Conservation (phyloP, 2,329 filamentous ascomycete species). For the Neoarthrinium moseri region DNA sequence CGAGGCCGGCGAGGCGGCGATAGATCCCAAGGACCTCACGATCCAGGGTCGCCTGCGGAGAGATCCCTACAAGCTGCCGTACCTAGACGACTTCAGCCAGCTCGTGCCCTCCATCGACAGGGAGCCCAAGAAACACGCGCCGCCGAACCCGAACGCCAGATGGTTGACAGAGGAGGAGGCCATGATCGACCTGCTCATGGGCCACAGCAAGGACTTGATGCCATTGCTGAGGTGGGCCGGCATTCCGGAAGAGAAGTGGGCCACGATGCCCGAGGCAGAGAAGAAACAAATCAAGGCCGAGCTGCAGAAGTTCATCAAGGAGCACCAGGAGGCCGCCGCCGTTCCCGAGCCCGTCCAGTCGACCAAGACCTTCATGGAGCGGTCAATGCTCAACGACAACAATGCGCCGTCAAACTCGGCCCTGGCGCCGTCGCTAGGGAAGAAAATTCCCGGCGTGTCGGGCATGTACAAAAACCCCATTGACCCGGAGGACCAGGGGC, state of each 20-base stretch:
- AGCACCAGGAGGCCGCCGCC: background rate
- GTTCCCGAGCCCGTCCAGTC: background rate
- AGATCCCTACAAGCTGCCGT: slow-evolving; percentile 71
- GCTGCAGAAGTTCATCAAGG: background rate
- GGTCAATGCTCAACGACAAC: slow-evolving; percentile 31
- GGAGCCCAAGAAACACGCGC: slow-evolving; percentile 48
- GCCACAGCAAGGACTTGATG: slow-evolving; percentile 5
- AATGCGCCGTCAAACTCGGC: slow-evolving; percentile 38
- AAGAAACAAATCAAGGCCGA: slow-evolving; percentile 4
- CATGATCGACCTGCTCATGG: slow-evolving; percentile 22
- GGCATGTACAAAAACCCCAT: slow-evolving; percentile 47
- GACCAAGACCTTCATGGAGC: slow-evolving; percentile 31
- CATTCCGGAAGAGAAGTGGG: slow-evolving; percentile 6
- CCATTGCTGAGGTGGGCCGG: background rate
- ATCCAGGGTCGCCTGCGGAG: slow-evolving; percentile 69
- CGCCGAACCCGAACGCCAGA: slow-evolving; percentile 54
- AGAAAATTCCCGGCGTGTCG: slow-evolving; percentile 50
- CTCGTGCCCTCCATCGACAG: slow-evolving; percentile 79
- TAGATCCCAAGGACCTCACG: slow-evolving; percentile 72
- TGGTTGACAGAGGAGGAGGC: slow-evolving; percentile 63
- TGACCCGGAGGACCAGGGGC: slow-evolving; percentile 49
- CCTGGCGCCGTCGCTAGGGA: slow-evolving; percentile 47
- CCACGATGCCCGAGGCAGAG: background rate
- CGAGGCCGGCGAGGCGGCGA: slow-evolving; percentile 74
- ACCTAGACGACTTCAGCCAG: slow-evolving; percentile 79